phyloP scores from a whole-genome alignment of 2,329 filamentous ascomycete species.

The Phaeosphaeriaceae sp. region DNA sequence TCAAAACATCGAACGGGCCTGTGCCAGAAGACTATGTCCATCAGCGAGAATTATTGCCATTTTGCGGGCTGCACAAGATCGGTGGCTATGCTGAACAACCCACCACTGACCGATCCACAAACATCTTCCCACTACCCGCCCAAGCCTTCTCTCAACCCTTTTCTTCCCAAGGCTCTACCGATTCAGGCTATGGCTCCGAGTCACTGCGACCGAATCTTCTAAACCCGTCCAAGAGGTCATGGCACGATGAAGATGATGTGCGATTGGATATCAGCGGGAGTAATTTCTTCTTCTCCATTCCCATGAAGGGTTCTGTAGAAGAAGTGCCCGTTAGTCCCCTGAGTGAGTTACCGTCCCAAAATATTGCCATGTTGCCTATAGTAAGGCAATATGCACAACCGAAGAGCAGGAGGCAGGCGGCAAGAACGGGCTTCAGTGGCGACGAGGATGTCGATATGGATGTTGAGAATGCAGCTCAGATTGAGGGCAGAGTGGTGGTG shows the following conservation, averaged over 20 bases:
- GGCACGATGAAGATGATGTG: slow-evolving; percentile 47
- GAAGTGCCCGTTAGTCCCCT: slow-evolving; percentile 45
- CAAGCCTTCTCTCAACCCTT: slow-evolving; percentile 45
- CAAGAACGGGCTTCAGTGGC: slow-evolving; percentile 19
- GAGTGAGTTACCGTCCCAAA: slow-evolving; percentile 30
- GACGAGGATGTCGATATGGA: slow-evolving; percentile 41
- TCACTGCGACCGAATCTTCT: slow-evolving; percentile 25
- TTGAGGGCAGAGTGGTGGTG: slow-evolving; percentile 43
- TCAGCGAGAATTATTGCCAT: slow-evolving; percentile 73
- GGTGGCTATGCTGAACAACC: slow-evolving; percentile 71
- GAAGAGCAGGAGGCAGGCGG: slow-evolving; percentile 23
- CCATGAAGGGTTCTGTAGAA: slow-evolving; percentile 32
- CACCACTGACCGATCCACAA: slow-evolving; percentile 37
- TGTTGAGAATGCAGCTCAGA: slow-evolving; percentile 37
- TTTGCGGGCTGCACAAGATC: slow-evolving; percentile 79
- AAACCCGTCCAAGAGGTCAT: slow-evolving; percentile 52
- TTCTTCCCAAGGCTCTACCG: slow-evolving; percentile 38
- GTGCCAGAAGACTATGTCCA: slow-evolving; percentile 34
- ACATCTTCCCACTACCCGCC: slow-evolving; percentile 39
- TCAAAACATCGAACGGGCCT: slow-evolving; percentile 30
- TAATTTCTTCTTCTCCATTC: slow-evolving; percentile 36
- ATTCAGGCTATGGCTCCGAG: slow-evolving; percentile 33
- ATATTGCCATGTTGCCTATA: slow-evolving; percentile 27
- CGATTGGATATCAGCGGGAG: slow-evolving; percentile 21
- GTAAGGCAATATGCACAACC: slow-evolving; percentile 41